A percentile compares a stretch with the other conserved stretches of the same genome.
phyloP scores from a whole-genome alignment of 2,329 filamentous ascomycete species.

The Colletotrichum noveboracense region DNA sequence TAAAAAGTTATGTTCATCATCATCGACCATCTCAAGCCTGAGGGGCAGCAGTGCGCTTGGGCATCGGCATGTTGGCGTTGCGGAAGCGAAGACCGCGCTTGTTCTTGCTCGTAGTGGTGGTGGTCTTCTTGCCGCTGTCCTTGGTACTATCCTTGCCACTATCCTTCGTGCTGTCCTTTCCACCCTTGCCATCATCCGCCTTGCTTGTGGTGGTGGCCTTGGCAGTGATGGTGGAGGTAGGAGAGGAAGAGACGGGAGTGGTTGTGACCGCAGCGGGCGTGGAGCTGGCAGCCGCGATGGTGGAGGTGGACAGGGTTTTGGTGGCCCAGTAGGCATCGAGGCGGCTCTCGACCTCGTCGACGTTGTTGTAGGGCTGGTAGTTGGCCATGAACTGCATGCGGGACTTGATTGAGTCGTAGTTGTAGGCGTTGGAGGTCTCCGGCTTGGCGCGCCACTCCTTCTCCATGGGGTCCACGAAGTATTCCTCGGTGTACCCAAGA shows the following conservation, averaged over 20 bases:
- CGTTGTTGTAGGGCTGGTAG: constrained; percentile 37
- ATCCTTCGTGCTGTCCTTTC: background rate
- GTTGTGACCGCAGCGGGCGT: background rate
- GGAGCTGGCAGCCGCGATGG: background rate
- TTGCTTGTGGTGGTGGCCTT: background rate
- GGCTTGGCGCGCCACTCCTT: constrained; percentile 36
- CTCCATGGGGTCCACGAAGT: constrained; percentile 43
- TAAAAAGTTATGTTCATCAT: too few relatives aligned
- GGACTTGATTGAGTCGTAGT: constrained; percentile 28
- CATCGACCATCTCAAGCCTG: background rate
- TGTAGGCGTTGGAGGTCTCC: constrained; percentile 29
- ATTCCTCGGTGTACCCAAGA: constrained; percentile 42
- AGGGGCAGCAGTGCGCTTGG: background rate
- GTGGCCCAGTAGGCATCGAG: constrained; percentile 36
- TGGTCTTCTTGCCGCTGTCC: background rate
- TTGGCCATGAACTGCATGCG: constrained; percentile 36
- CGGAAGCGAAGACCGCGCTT: constrained; percentile 5
- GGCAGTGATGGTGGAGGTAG: background rate
- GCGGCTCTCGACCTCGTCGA: constrained; percentile 31
- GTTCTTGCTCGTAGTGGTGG: background rate
- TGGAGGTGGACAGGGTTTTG: background rate
- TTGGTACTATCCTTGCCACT: background rate
- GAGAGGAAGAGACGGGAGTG: background rate
- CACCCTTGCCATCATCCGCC: background rate
- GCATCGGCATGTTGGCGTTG: background rate